Conservation (phyloP, 1,139 yeast genomes). For the Zygosaccharomyces sapae region DNA sequence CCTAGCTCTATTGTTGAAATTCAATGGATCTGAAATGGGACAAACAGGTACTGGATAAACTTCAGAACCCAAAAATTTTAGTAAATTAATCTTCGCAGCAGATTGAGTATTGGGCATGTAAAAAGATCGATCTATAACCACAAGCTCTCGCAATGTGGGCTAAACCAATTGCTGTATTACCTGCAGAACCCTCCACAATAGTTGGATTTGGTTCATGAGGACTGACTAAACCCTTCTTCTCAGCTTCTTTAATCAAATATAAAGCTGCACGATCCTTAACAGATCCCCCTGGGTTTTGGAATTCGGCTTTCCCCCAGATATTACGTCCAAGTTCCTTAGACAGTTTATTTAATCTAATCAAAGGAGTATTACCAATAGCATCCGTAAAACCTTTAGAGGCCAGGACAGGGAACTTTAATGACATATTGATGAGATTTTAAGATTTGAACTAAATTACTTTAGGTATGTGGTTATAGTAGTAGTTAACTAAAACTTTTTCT, state of each 20-base stretch:
- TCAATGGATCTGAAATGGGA: slow-evolving; percentile 72
- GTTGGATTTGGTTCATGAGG: slow-evolving; percentile 40
- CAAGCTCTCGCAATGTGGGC: slow-evolving; percentile 83
- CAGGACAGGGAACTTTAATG: slow-evolving; percentile 44
- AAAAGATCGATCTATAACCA: slow-evolving; percentile 79
- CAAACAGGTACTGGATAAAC: slow-evolving; percentile 90
- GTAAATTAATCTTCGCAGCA: slow-evolving; percentile 67
- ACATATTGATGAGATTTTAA: neutral
- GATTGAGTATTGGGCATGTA: slow-evolving; percentile 90
- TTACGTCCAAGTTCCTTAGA: slow-evolving; percentile 65
- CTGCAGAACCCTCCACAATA: slow-evolving; percentile 68
- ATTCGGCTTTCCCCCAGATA: slow-evolving; percentile 84
- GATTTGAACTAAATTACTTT: neutral
- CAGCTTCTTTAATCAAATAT: slow-evolving; percentile 75
- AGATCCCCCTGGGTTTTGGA: slow-evolving; percentile 92
- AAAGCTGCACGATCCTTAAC: slow-evolving; percentile 90
- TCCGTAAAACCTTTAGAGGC: slow-evolving; percentile 61
- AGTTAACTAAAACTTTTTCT: neutral
- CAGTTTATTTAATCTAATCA: slow-evolving; percentile 59
- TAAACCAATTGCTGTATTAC: slow-evolving; percentile 85
- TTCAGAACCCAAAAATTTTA: slow-evolving; percentile 73
- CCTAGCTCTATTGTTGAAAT: slow-evolving; percentile 80
- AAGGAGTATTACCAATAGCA: slow-evolving; percentile 86
- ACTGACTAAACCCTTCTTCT: slow-evolving; percentile 56
- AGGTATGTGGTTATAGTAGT: slow-evolving; percentile 1